phyloP scores from a whole-genome alignment of 148 eudicot species.

The Rhododendron griersonianum region DNA sequence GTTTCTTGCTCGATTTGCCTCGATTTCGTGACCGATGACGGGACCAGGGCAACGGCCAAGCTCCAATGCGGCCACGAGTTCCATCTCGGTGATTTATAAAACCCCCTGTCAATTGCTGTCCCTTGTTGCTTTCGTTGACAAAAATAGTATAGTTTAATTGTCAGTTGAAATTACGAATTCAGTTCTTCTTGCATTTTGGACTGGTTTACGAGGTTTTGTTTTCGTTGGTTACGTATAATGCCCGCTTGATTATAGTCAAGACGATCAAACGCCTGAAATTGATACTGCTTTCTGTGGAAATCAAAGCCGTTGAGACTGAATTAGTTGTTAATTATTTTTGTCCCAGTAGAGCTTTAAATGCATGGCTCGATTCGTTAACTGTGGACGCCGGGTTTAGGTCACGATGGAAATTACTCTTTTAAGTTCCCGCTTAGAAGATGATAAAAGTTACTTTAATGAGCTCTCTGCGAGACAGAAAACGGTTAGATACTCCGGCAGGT shows the following conservation, averaged over 20 bases:
- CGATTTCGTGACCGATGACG: slow-evolving; percentile 37
- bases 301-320: neutral
- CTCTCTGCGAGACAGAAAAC: neutral
- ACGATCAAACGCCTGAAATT: neutral
- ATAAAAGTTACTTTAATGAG: neutral
- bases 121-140: neutral
- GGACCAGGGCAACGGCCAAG: slow-evolving; percentile 44
- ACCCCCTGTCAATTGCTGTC: slow-evolving; percentile 5
- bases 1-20: slow-evolving; percentile 56
- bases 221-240: neutral
- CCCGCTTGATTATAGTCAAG: neutral
- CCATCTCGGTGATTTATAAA: slow-evolving; percentile 48
- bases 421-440: neutral
- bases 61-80: slow-evolving; percentile 62
- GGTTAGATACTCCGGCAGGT: neutral
- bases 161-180: neutral
- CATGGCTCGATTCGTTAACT: neutral
- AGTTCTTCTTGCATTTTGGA: neutral
- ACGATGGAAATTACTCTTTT: neutral
- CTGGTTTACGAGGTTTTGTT: neutral
- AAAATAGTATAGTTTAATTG: neutral
- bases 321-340: neutral
- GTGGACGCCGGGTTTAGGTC: neutral
- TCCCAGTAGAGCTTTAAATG: neutral
- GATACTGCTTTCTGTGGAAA: neutral